Evolutionary conservation across 2,329 filamentous ascomycete genomes (phyloP), one percentile per base, ranked within the genome.

Genomic region (Alternaria sp.): DNA sequence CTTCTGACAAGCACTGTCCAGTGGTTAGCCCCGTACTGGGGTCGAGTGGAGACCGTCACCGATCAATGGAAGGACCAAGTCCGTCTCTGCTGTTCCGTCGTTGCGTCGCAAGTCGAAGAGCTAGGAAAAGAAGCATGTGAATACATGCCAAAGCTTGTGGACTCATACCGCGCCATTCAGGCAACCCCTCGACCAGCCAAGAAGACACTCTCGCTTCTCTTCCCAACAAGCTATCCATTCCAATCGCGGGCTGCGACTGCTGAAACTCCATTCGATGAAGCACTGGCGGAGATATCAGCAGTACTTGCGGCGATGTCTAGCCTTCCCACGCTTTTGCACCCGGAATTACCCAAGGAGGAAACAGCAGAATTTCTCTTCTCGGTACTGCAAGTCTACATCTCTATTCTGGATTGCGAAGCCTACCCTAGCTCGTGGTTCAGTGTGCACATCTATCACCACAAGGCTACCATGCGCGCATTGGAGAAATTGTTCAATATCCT

Each of bases 21-120:
- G 65, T 99, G 96, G 96, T 89, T 99, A 61, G 90, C 90, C 12
- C 94, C 95, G 5, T 94, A 98, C 79, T 99, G 96, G 96, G 95
- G 95, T 12, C 88, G 89, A 65, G 88, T 86, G 0, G 86, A 88
- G 5, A 84, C 89, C 26, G 88, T 95, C 10, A 93, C 89, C 3
- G 90, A 94, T 36, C 92, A 97, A 74, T 98, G 93, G 89, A 91
- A 91, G 67, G 93, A 97, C 21, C 96, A 98, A 81, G 92, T 98
- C 17, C 91, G 96, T 15, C 84, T 99, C 15, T 97, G 95, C 80
- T 97, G 93, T 80, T 96, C 95, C 1, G 91, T 99, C 32, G 85
- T 99, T 36, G 93, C 95, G 9, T 93, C 92, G 65, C 92, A 98
- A 77, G 86, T 94, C 60, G 88, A 91, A 44, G 87, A 92, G 68